Evolutionary conservation across 2,329 filamentous ascomycete species (phyloP).

Genomic region (Trichoderma atroviride): DNA sequence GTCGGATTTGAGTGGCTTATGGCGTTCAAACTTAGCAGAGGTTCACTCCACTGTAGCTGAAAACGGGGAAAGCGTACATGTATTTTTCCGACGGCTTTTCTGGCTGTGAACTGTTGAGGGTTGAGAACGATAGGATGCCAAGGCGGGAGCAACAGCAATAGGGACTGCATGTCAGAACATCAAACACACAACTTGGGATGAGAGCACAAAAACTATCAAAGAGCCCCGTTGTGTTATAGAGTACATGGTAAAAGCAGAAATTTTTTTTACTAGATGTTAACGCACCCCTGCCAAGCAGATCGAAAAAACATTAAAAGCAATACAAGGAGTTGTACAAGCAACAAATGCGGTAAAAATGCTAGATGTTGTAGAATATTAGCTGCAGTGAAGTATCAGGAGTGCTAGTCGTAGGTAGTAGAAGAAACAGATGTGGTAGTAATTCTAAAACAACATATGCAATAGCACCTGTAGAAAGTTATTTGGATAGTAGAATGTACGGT

Average conservation of each 20-base stretch:
- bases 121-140: neutral
- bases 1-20: neutral
- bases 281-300: neutral
- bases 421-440: neutral
- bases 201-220: neutral
- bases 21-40: neutral
- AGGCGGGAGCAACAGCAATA: neutral
- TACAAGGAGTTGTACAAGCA: too few relatives aligned
- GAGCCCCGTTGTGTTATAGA: neutral
- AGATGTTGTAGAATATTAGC: too few relatives aligned
- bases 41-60: neutral
- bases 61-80: neutral
- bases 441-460: too few relatives aligned
- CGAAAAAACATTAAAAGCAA: neutral
- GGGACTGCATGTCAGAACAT: neutral
- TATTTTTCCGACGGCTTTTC: slow-evolving; percentile 17
- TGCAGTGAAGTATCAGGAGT: too few relatives aligned
- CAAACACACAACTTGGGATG: neutral
- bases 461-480: neutral
- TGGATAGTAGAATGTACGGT: neutral
- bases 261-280: neutral
- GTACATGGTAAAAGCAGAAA: neutral
- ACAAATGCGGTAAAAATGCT: too few relatives aligned
- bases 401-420: neutral
- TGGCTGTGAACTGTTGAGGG: neutral